These are phyloP conservation scores for Kurtzmaniella quercitrusa DNA, from an alignment of 1,139 yeast genomes.

Conservation along the genomic window DNA sequence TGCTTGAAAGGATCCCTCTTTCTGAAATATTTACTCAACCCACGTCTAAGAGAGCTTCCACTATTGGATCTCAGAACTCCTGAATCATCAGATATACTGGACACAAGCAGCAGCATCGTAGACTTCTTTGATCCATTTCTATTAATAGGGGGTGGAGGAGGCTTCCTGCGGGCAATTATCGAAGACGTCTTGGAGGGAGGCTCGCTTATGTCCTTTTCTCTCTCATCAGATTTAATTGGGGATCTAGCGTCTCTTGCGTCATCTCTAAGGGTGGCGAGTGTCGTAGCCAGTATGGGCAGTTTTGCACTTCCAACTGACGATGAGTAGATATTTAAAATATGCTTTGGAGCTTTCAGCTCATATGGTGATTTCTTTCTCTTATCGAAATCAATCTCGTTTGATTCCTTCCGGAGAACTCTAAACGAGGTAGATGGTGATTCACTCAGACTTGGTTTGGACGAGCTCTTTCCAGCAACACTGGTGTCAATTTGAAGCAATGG, in stretches of 20 bases:
- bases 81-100: conserved; percentile 14
- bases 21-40: conserved; percentile 4
- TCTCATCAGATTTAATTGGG: not conserved
- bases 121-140: conserved; percentile 6
- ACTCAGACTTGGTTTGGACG: conserved; percentile 1
- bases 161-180: conserved; percentile 62
- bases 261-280: conserved; percentile 29
- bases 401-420: conserved; percentile 62
- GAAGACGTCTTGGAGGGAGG: conserved; percentile 3
- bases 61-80: conserved; percentile 14
- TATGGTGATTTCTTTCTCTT: conserved; percentile 76
- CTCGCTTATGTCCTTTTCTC: not conserved
- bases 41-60: conserved; percentile 10
- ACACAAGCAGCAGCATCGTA: conserved; percentile 9
- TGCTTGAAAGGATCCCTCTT: conserved; percentile 54
- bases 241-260: conserved; percentile 9
- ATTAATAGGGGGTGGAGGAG: conserved; percentile 69
- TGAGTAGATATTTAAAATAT: conserved; percentile 40
- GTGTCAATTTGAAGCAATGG: conserved; percentile 31
- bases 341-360: conserved; percentile 40
- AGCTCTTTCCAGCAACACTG: conserved; percentile 8
- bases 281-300: conserved; percentile 40
- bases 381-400: conserved; percentile 75
- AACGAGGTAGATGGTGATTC: conserved; percentile 39
- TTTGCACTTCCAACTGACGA: conserved; percentile 31